Evolutionary conservation across 768 basidiomycete genomes (phyloP).

Genomic region (Amanita phalloides): DNA sequence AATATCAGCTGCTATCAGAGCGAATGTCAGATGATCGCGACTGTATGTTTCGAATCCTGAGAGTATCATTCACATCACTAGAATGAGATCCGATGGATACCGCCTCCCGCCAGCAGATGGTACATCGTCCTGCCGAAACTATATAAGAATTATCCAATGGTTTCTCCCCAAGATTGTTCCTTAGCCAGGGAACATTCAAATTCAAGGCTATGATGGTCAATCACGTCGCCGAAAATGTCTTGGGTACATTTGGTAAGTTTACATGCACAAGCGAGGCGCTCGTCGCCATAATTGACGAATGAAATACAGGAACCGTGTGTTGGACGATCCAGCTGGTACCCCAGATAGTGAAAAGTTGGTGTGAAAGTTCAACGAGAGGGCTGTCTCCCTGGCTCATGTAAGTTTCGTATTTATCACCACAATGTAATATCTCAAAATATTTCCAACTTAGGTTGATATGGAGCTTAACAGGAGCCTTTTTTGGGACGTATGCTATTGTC

Average conservation of each 20-base stretch:
- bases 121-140: too few species aligned
- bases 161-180: too few species aligned
- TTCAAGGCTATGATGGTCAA: conserved; percentile 32
- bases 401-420: conserved; percentile 8
- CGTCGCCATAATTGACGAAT: background rate
- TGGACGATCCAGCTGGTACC: conserved; percentile 64
- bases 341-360: conserved; percentile 65
- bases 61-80: too few species aligned
- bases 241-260: conserved; percentile 52
- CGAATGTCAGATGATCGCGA: too few species aligned
- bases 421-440: background rate
- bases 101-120: too few species aligned
- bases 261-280: background rate
- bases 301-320: conserved; percentile 40
- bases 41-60: too few species aligned
- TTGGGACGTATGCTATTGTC: conserved; percentile 59
- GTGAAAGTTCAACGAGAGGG: conserved; percentile 55
- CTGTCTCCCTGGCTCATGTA: conserved; percentile 62
- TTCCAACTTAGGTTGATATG: conserved; percentile 37
- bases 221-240: conserved; percentile 48
- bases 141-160: too few species aligned
- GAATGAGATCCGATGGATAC: too few species aligned
- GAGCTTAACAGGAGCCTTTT: conserved; percentile 45
- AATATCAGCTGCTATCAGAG: too few species aligned
- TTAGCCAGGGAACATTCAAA: background rate